phyloP scores from a whole-genome alignment of 1,139 yeast species.

The Kodamaea arcana region DNA sequence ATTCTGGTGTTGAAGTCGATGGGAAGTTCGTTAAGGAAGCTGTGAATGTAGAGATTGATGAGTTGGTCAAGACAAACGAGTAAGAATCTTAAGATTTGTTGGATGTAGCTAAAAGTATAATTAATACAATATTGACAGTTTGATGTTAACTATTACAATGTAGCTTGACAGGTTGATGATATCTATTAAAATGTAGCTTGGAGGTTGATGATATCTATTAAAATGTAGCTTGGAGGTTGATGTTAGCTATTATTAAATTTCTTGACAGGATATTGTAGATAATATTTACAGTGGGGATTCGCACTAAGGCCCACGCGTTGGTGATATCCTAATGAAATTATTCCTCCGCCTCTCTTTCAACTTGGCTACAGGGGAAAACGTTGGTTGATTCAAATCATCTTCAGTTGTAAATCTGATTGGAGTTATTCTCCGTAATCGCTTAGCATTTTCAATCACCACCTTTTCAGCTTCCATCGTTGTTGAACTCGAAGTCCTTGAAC shows the following conservation, averaged over 20 bases:
- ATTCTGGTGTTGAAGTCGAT: constrained; percentile 7
- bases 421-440: constrained; percentile 31
- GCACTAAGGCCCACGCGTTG: constrained; percentile 7
- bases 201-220: too few species aligned
- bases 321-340: constrained; percentile 8
- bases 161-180: too few species aligned
- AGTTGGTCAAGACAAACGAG: too few species aligned
- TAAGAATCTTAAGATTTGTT: too few species aligned
- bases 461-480: constrained; percentile 14
- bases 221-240: too few species aligned
- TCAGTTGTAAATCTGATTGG: constrained; percentile 39
- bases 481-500: constrained; percentile 4
- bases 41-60: constrained; percentile 11
- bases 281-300: too few species aligned
- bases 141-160: too few species aligned
- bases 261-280: too few species aligned
- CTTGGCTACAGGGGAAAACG: constrained; percentile 31
- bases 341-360: constrained; percentile 21
- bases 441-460: constrained; percentile 35
- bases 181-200: too few species aligned
- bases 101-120: too few species aligned
- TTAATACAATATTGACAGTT: too few species aligned
- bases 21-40: constrained; percentile 8
- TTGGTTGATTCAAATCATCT: constrained; percentile 25
- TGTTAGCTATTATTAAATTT: too few species aligned